Evolutionary conservation across 805 yeast genomes (phyloP), one percentile per base, ranked within the genome.

Genomic region (Cyberlindnera americana): DNA sequence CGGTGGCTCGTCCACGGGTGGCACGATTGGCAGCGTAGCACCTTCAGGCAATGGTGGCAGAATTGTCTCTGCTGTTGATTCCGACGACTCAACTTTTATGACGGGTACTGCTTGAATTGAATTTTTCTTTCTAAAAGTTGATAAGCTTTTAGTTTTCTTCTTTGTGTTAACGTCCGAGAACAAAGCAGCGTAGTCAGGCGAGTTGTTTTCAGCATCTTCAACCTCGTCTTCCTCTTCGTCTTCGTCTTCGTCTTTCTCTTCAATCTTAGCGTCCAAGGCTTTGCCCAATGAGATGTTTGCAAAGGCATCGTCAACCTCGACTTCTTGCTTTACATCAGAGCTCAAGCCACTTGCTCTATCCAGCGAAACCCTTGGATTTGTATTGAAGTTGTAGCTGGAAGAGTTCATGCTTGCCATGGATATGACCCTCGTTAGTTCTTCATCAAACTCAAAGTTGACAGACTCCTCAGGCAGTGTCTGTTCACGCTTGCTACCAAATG

Each of bases 171-270:
- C 48, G 36, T 54, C 50, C 2, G 61, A 45, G 34, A 60, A 60
- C 12, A 60, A 39, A 1, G 62, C 64, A 35, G 52, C 62, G 37
- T 57, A 59, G 37, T 59, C 57, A 19, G 64, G 64, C 4, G 59
- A 52, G 14, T 37, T 27, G 10, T 53, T 51, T 28, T 39, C 41
- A 7, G 30, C 40, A n/a, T 43, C 42, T 3, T 33, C 31, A 7
- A 35, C 34, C 1, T 33, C 18, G 3, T 31, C 38, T 22, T 35
- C 35, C 5, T 29, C 28, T 30, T 41, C 41, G 11, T 28, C 23
- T 21, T 21, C 23, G 7, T 15, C 23, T 17, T 33, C 30, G 14
- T 17, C 26, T n/a, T 35, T 11, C 6, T 27, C 30, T 14, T 21
- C 17, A 6, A 8, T n/a, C n/a, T n/a, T n/a, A n/a, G n/a, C n/a